Conservation (phyloP, 345 rosid genomes). For the Aquilaria sinensis region DNA sequence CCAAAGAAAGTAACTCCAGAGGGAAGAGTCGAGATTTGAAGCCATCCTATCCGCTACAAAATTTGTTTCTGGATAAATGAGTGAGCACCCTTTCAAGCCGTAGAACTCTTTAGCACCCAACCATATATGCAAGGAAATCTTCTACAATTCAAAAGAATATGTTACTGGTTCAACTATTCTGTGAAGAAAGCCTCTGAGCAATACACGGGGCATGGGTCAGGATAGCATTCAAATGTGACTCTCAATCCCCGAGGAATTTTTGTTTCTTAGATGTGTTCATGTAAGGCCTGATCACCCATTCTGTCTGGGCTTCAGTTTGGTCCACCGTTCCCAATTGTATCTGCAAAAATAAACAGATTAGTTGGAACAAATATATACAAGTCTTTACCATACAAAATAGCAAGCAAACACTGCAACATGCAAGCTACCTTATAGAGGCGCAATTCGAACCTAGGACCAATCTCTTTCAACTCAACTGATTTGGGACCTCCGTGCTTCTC, state of each 20-base stretch:
- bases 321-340: conserved; percentile 78
- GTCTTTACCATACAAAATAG: neutral
- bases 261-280: conserved; percentile 79
- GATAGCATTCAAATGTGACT: too few relatives aligned
- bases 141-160: too few relatives aligned
- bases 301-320: conserved; percentile 74
- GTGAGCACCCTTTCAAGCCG: too few relatives aligned
- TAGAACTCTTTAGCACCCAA: too few relatives aligned
- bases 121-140: too few relatives aligned
- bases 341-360: conserved; percentile 23
- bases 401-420: neutral
- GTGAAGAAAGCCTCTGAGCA: too few relatives aligned
- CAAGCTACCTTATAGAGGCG: conserved; percentile 68
- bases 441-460: conserved; percentile 91
- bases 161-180: too few relatives aligned
- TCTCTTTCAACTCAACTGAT: conserved; percentile 70
- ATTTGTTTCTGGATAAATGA: too few relatives aligned
- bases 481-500: conserved; percentile 78
- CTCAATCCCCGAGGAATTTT: conserved; percentile 57
- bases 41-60: too few relatives aligned
- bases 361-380: neutral
- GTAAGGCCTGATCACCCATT: conserved; percentile 80
- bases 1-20: too few relatives aligned
- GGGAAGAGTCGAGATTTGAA: too few relatives aligned
- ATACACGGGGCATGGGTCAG: too few relatives aligned